phyloP scores from a whole-genome alignment of 2,329 filamentous ascomycete genomes.

The Botrytis tulipae region DNA sequence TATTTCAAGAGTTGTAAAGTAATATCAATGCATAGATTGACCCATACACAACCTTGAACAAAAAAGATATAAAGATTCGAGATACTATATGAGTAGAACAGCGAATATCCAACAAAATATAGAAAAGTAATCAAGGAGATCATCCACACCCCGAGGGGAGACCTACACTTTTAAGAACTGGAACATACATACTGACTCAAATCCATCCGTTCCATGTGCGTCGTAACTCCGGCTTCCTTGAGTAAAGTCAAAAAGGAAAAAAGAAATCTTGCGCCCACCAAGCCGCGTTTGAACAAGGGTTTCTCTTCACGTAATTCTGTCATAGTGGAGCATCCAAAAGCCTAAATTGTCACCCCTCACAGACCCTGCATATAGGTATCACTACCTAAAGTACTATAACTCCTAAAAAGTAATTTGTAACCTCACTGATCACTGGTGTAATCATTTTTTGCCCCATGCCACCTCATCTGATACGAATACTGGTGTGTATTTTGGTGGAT shows the following conservation, averaged over 20 bases:
- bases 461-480: slow-evolving; percentile 30
- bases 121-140: background rate
- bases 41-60: background rate
- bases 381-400: background rate
- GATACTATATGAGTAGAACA: background rate
- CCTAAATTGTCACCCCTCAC: slow-evolving; percentile 14
- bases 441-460: slow-evolving; percentile 11
- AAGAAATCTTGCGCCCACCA: slow-evolving; percentile 12
- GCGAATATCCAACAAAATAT: background rate
- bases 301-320: slow-evolving; percentile 3
- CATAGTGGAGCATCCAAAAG: slow-evolving; percentile 11
- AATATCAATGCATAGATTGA: background rate
- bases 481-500: slow-evolving; percentile 25
- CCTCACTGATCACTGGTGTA: background rate
- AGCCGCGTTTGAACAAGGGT: slow-evolving; percentile 14
- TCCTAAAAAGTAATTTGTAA: background rate
- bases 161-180: slow-evolving; percentile 9
- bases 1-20: background rate
- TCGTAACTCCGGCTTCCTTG: background rate
- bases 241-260: slow-evolving; percentile 1
- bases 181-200: slow-evolving; percentile 1
- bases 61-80: background rate
- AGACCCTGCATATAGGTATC: slow-evolving; percentile 19
- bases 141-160: background rate
- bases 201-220: slow-evolving; percentile 9